These are phyloP conservation scores for Cadophora malorum DNA, from an alignment of 2,329 filamentous ascomycete species.

Conservation along the genomic window DNA sequence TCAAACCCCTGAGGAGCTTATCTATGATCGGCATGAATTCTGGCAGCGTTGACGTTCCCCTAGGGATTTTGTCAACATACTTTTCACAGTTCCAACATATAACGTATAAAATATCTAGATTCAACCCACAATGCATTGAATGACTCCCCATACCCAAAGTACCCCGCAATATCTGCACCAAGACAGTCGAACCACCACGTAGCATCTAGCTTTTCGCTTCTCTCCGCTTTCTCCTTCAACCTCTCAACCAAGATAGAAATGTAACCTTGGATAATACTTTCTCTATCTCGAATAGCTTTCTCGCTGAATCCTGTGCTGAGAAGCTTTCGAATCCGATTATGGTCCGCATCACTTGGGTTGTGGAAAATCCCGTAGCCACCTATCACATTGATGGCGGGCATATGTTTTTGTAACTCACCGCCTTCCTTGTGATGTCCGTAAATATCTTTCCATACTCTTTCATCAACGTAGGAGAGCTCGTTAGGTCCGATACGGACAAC, in stretches of 20 bases:
- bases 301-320: constrained; percentile 44
- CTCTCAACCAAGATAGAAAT: not conserved
- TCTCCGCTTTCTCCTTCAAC: not conserved
- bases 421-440: constrained; percentile 23
- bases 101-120: not conserved
- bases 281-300: constrained; percentile 43
- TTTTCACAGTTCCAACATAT: not conserved
- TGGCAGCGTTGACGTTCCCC: constrained; percentile 1
- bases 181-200: constrained; percentile 13
- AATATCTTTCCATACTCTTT: constrained; percentile 43
- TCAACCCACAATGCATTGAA: constrained; percentile 5
- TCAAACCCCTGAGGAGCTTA: constrained; percentile 1
- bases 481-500: constrained; percentile 24
- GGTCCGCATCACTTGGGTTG: constrained; percentile 24
- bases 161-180: not conserved
- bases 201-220: not conserved
- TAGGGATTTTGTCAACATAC: not conserved
- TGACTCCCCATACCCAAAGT: constrained; percentile 2
- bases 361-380: constrained; percentile 17
- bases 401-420: not conserved
- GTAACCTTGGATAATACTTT: constrained; percentile 8
- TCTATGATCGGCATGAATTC: constrained; percentile 1
- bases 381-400: not conserved
- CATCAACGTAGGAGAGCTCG: constrained; percentile 42
- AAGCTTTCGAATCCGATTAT: constrained; percentile 39